Conservation (phyloP, 768 basidiomycete species). For the Candolleomyces eurysporus region DNA sequence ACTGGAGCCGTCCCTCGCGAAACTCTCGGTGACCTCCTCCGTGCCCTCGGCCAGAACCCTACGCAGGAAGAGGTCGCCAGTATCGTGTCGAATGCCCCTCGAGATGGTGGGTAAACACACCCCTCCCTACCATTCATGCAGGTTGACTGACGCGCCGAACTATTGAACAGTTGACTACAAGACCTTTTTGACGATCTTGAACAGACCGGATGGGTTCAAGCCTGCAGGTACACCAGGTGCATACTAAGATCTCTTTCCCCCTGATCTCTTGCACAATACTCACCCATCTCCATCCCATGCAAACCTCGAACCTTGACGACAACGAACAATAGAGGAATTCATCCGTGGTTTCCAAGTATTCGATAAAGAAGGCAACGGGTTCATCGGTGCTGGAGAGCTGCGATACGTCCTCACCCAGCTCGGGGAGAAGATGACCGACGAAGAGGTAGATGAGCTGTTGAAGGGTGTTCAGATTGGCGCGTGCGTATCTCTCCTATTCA, state of each 20-base stretch:
- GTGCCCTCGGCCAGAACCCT: conserved; percentile 97
- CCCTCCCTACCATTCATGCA: not conserved
- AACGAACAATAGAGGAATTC: conserved; percentile 76
- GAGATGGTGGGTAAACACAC: conserved; percentile 54
- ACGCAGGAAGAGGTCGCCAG: conserved; percentile 96
- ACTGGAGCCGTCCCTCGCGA: conserved; percentile 87
- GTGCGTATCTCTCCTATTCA: conserved; percentile 43
- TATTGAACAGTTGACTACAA: conserved; percentile 78
- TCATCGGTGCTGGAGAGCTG: conserved; percentile 88
- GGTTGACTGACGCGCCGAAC: conserved; percentile 1
- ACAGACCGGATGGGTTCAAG: conserved; percentile 95
- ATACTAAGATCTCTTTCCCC: conserved; percentile 15
- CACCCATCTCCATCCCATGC: not conserved
- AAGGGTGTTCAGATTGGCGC: conserved; percentile 92
- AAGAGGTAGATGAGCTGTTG: conserved; percentile 96
- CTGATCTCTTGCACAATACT: conserved; percentile 3
- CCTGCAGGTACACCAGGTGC: conserved; percentile 92
- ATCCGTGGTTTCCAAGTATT: conserved; percentile 99
- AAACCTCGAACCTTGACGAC: conserved; percentile 3
- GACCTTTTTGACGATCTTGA: conserved; percentile 86
- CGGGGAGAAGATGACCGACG: conserved; percentile 97
- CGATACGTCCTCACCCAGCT: conserved; percentile 93
- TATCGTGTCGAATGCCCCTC: conserved; percentile 67
- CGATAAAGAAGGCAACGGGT: conserved; percentile 92
- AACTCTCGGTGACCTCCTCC: conserved; percentile 86